Evolutionary conservation across 2,329 filamentous ascomycete genomes (phyloP).

Genomic region (Pseudogymnoascus sp.): DNA sequence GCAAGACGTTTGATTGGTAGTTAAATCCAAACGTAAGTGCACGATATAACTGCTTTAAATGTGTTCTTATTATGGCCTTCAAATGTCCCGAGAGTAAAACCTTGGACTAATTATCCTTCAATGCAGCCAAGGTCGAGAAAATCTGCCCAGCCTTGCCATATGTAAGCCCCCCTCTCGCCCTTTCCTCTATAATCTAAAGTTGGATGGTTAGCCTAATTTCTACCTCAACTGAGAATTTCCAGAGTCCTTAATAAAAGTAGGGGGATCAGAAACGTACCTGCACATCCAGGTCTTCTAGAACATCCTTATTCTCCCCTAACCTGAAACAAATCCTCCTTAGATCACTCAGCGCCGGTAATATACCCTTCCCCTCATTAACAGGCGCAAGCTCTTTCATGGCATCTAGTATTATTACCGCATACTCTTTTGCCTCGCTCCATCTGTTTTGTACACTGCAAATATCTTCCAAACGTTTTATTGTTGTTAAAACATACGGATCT

Average conservation of each 20-base stretch:
- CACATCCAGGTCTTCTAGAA: not conserved
- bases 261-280: not conserved
- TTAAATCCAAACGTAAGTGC: not conserved
- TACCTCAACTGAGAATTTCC: not conserved
- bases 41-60: no score
- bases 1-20: constrained; percentile 9
- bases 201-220: not conserved
- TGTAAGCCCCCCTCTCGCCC: not conserved
- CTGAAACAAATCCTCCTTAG: not conserved
- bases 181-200: not conserved
- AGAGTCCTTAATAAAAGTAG: not conserved
- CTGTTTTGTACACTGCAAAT: not conserved
- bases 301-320: not conserved
- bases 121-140: not conserved
- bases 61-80: no score
- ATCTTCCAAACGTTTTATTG: not conserved
- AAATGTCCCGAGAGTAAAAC: no score
- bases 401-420: not conserved
- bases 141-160: not conserved
- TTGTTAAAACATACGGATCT: not conserved
- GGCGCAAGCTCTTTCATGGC: not conserved
- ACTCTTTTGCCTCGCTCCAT: not conserved
- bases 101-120: not conserved
- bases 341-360: not conserved
- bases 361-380: not conserved